These are phyloP conservation scores for Xylariaceae sp. DNA, from an alignment of 2,329 filamentous ascomycete genomes.

Conservation along the genomic window DNA sequence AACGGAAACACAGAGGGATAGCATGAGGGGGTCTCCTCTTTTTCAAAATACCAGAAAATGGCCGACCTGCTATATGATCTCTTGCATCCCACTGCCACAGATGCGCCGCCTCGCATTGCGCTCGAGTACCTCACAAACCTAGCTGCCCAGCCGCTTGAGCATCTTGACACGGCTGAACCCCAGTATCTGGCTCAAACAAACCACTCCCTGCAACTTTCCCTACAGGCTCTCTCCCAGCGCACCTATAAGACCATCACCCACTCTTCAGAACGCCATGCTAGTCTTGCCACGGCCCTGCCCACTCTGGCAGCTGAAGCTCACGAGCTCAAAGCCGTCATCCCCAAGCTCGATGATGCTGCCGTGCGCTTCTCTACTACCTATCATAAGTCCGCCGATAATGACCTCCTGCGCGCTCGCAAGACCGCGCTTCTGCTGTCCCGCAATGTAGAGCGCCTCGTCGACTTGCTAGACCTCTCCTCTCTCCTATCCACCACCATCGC, in stretches of 20 bases:
- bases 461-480: slow-evolving; percentile 85
- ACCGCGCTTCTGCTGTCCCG: slow-evolving; percentile 76
- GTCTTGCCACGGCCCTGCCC: slow-evolving; percentile 69
- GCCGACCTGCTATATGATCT: slow-evolving; percentile 73
- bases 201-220: slow-evolving; percentile 74
- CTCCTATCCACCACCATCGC: slow-evolving; percentile 77
- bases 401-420: slow-evolving; percentile 68
- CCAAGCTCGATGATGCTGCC: slow-evolving; percentile 73
- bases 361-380: slow-evolving; percentile 80
- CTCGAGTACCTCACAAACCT: slow-evolving; percentile 73
- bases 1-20: too few relatives aligned
- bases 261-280: slow-evolving; percentile 73
- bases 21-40: too few relatives aligned
- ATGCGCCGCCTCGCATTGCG: slow-evolving; percentile 48
- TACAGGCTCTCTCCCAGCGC: slow-evolving; percentile 84
- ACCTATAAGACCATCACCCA: slow-evolving; percentile 82
- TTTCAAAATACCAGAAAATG: slow-evolving; percentile 44
- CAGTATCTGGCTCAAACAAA: slow-evolving; percentile 75
- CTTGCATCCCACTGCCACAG: slow-evolving; percentile 55
- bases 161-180: slow-evolving; percentile 70
- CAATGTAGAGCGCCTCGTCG: slow-evolving; percentile 84
- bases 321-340: slow-evolving; percentile 68
- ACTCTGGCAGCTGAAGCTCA: slow-evolving; percentile 60
- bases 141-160: slow-evolving; percentile 69
- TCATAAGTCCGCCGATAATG: slow-evolving; percentile 66